A percentile compares a stretch with the other conserved stretches of the same genome.
Evolutionary conservation across 441 rosid species (phyloP).

Genomic region (Flueggea neowawraea): DNA sequence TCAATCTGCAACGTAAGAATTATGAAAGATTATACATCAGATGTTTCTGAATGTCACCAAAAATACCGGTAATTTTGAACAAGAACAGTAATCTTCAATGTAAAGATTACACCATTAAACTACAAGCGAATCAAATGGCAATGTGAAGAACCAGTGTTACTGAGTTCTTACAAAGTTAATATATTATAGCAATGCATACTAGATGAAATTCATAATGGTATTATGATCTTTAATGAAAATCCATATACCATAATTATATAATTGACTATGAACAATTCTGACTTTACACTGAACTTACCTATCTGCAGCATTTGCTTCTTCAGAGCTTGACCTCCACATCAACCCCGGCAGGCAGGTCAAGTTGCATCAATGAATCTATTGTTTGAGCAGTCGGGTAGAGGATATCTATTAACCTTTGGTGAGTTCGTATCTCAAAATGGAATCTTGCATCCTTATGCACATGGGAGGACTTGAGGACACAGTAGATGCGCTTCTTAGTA

Average conservation of each 20-base stretch:
- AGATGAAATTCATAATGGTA: background rate
- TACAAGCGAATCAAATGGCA: no score
- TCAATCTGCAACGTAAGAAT: no score
- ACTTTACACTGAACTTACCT: conserved; percentile 8
- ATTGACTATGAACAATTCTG: background rate
- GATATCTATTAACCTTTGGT: conserved; percentile 90
- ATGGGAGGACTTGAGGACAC: conserved; percentile 96
- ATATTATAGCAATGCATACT: no score
- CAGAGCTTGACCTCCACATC: conserved; percentile 96
- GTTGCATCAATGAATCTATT: conserved; percentile 94
- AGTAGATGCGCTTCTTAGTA: conserved; percentile 83
- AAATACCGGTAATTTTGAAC: no score
- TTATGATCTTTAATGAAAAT: background rate
- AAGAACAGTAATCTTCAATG: no score
- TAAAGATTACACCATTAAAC: no score
- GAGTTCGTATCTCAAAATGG: conserved; percentile 95
- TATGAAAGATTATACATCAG: no score
- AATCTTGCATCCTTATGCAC: conserved; percentile 99
- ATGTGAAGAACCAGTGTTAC: no score
- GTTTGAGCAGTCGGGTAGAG: conserved; percentile 96
- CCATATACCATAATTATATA: conserved; percentile 2
- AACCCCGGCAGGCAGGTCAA: conserved; percentile 94
- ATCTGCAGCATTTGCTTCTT: conserved; percentile 24
- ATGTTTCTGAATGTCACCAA: no score
- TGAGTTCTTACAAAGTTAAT: no score